Base-by-base conservation (phyloP, 2,329 filamentous ascomycete genomes). In the Xenosphaeropsis pyriputrescens region DNA sequence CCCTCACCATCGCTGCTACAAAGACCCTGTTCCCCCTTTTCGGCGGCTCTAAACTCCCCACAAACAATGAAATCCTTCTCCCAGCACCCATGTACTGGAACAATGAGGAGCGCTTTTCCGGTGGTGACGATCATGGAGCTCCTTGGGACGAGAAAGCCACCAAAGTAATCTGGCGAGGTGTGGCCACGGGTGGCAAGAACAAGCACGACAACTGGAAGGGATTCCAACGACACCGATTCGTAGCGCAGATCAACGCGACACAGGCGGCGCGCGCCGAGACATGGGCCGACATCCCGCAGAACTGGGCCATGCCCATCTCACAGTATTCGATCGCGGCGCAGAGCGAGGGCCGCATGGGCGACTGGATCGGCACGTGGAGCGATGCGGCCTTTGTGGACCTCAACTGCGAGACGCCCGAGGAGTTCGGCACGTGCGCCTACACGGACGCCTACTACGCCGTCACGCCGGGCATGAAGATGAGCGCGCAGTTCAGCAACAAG, bases 81-180 rank as follows among this genome's bases (percentile, higher is more conserved):
- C 74, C 74, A 1, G 72, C 72, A 3, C 71, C 69, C 44, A 75
- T 75, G 69, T 80, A 82, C 50, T 68, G 75, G 46, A 65, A 65
- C 50, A 57, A 67, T 8, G 70, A 78, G 45, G 61, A 65, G n/a
- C 65, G 70, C 34, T 79, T 78, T 52, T 67, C 67, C 2, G 75
- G 75, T 36, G 67, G 69, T 35, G 55, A 62, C 16, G 54, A 60
- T n/a, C 68, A 71, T 41, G 75, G 76, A 29, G 57, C 64, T 3
- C 51, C 59, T 2, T 80, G 78, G 77, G 50, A 59, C 1, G 48
- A 63, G 16, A 82, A 82, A 56, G 57, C 57, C 26, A 58, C 69
- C 36, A 61, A 61, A 7, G 57, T 74, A 19, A 59, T 78, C 22
- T 82, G 77, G 77, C 70, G 77, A 18, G 77, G 77, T 36, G 70